A percentile compares a stretch with the other conserved stretches of the same genome.
phyloP scores from a whole-genome alignment of 2,329 filamentous ascomycete species.

The Penicillium vulpinum region DNA sequence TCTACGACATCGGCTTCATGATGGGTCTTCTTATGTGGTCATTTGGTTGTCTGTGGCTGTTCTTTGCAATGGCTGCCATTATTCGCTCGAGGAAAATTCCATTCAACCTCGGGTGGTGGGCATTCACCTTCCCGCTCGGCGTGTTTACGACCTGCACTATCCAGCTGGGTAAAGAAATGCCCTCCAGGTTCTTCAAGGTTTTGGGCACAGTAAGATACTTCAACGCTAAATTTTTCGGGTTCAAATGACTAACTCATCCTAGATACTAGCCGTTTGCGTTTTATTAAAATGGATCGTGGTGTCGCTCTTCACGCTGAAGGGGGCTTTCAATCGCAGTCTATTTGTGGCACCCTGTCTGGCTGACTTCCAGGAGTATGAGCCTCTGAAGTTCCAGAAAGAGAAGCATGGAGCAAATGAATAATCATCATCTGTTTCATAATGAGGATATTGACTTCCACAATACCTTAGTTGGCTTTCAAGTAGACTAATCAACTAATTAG shows the following conservation, averaged over 20 bases:
- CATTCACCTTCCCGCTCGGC: neutral
- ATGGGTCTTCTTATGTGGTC: neutral
- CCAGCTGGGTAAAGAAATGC: neutral
- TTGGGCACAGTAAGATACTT: neutral
- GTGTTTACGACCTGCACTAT: neutral
- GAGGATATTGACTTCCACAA: neutral
- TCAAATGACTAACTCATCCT: neutral
- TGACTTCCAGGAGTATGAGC: neutral
- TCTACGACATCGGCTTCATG: neutral
- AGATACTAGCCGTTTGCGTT: neutral
- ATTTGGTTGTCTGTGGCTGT: neutral
- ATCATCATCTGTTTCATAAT: neutral
- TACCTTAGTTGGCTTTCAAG: neutral
- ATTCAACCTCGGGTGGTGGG: slow-evolving; percentile 3
- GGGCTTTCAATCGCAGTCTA: neutral
- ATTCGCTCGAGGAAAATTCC: neutral
- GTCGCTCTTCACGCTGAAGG: neutral
- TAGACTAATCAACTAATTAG: neutral
- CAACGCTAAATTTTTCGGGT: neutral
- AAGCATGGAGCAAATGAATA: neutral
- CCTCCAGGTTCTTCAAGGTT: neutral
- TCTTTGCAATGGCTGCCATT: neutral
- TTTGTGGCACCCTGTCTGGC: neutral
- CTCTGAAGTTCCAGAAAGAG: neutral
- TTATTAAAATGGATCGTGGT: neutral